These are phyloP conservation scores for Brassica rapa DNA, from an alignment of 345 rosid species.

Conservation along the genomic window DNA sequence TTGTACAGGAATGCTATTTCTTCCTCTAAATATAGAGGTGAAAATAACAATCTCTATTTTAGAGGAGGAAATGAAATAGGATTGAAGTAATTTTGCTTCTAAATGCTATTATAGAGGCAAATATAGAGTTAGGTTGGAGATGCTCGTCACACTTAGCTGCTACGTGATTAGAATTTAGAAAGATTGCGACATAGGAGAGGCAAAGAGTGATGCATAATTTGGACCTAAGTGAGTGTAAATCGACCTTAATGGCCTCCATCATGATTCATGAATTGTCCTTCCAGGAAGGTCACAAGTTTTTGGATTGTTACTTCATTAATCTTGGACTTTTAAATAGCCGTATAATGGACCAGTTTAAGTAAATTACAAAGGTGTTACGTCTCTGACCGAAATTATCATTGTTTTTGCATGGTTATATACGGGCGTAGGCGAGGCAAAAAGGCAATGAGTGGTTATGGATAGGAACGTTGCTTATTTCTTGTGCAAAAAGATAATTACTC, in stretches of 20 bases:
- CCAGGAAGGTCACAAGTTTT: background rate
- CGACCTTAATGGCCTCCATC: background rate
- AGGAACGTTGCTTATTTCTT: background rate
- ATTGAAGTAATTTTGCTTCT: no score
- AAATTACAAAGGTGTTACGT: constrained; percentile 11
- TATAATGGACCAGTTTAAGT: background rate
- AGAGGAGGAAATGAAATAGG: no score
- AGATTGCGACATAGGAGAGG: constrained; percentile 4
- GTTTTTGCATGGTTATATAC: no score
- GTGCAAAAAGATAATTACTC: background rate
- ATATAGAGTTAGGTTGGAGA: no score
- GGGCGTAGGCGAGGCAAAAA: no score
- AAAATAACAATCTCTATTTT: no score
- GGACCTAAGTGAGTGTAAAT: background rate
- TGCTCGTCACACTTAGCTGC: background rate
- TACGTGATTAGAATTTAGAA: background rate
- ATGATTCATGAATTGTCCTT: background rate
- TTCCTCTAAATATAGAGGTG: no score
- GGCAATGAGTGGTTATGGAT: background rate
- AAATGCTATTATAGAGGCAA: no score
- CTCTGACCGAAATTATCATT: no score
- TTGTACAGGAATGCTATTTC: no score
- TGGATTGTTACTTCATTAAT: background rate
- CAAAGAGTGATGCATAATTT: background rate
- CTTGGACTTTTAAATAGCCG: background rate